Evolutionary conservation across 305 asterid species (phyloP).

Genomic region (Fraxinus angustifolia): DNA sequence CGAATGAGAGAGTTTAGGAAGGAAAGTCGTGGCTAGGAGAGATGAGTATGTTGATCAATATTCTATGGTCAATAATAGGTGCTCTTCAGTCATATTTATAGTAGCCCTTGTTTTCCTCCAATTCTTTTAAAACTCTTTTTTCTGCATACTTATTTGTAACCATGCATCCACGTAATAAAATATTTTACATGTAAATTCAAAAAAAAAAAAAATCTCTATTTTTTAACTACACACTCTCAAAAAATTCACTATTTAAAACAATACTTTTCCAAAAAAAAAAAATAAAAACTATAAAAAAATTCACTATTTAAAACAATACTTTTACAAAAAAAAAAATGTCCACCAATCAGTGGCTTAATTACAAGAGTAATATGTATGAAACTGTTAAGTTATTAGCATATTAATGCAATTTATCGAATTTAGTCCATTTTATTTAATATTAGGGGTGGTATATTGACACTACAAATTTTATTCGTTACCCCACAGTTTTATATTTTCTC

Average conservation of each 20-base stretch:
- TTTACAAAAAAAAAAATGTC: background rate
- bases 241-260: background rate
- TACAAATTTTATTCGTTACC: background rate
- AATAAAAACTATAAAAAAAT: too few relatives aligned
- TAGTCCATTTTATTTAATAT: background rate
- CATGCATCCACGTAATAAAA: background rate
- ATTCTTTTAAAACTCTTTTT: background rate
- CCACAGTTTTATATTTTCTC: background rate
- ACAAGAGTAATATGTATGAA: background rate
- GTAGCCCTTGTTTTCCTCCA: background rate
- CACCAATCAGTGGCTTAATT: background rate
- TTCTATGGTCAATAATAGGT: background rate
- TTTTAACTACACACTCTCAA: background rate
- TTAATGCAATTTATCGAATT: background rate
- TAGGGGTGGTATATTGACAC: background rate
- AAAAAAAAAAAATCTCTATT: background rate
- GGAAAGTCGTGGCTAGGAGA: background rate
- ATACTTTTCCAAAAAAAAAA: background rate
- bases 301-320: background rate
- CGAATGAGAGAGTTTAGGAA: background rate
- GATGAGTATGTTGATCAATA: background rate
- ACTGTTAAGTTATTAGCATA: background rate
- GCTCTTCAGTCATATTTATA: background rate
- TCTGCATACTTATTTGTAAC: background rate
- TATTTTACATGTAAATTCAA: background rate